A percentile compares a stretch with the other conserved stretches of the same genome.
Evolutionary conservation across 1,284 basidiomycete genomes (phyloP).

Genomic region (Papiliotrema terrestris): DNA sequence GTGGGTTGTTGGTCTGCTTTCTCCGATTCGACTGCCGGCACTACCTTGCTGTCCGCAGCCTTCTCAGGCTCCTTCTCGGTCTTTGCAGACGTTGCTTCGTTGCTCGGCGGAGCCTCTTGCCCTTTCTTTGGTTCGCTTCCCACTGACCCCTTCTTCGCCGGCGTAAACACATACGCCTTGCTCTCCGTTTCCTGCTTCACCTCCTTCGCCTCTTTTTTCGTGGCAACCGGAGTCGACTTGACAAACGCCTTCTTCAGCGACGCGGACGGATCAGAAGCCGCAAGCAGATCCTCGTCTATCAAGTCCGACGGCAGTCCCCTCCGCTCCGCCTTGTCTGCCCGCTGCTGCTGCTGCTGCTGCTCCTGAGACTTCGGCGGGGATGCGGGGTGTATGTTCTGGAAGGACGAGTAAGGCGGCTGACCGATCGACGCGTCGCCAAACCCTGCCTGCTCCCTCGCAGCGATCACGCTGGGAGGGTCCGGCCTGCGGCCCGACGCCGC

Average conservation of each 20-base stretch:
- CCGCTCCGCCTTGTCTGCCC: not conserved
- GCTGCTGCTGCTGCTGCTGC: not conserved
- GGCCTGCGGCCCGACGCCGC: conserved; percentile 10
- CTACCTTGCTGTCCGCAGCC: not conserved
- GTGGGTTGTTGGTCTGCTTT: not conserved
- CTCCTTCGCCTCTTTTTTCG: conserved; percentile 13
- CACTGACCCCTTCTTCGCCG: not conserved
- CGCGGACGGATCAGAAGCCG: conserved; percentile 37
- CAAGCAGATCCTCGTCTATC: conserved; percentile 44
- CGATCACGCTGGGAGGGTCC: conserved; percentile 42
- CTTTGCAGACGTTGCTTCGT: not conserved
- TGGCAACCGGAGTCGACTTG: conserved; percentile 23
- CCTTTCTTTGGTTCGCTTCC: conserved; percentile 1
- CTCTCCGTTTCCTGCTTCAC: conserved; percentile 9
- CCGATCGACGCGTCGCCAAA: not conserved
- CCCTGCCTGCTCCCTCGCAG: conserved; percentile 32
- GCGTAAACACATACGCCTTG: conserved; percentile 11
- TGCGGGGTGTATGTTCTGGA: not conserved
- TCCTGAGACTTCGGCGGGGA: not conserved
- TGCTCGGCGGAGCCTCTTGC: not conserved
- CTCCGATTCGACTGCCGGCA: not conserved
- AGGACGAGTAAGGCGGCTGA: not conserved
- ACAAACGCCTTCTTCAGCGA: conserved; percentile 45
- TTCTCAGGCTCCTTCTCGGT: not conserved
- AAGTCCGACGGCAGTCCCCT: conserved; percentile 21